Conservation (phyloP, 1,284 basidiomycete genomes). For the Malassezia sp. region DNA sequence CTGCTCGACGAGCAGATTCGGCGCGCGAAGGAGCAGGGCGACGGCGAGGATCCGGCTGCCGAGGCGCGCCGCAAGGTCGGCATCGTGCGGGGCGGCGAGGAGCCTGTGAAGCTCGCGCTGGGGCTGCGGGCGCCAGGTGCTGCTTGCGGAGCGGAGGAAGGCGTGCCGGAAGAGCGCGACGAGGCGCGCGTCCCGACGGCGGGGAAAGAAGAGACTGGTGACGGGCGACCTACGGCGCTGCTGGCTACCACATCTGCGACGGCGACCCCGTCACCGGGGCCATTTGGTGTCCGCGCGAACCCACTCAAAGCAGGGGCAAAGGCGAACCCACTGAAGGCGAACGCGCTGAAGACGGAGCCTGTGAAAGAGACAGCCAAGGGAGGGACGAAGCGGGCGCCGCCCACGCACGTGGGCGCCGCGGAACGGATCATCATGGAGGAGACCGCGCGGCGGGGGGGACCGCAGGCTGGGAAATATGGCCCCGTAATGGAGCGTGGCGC, state of each 20-base stretch:
- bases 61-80: constrained; percentile 17
- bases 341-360: not conserved
- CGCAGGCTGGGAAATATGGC: constrained; percentile 12
- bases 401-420: constrained; percentile 28
- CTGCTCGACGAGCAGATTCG: constrained; percentile 90
- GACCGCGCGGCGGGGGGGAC: too few species aligned
- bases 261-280: too few species aligned
- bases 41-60: constrained; percentile 22
- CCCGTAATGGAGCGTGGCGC: constrained; percentile 27
- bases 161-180: too few species aligned
- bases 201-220: too few species aligned
- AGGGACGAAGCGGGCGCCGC: constrained; percentile 12
- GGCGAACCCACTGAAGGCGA: not conserved
- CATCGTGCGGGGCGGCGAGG: constrained; percentile 16
- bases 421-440: constrained; percentile 43
- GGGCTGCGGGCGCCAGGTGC: too few species aligned
- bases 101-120: constrained; percentile 29
- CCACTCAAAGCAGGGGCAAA: constrained; percentile 8
- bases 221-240: too few species aligned
- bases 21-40: constrained; percentile 54
- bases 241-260: too few species aligned
- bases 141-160: too few species aligned
- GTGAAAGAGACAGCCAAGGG: too few species aligned
- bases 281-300: constrained; percentile 8
- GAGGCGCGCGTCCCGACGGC: too few species aligned